These are phyloP conservation scores for Acacia acuminata DNA, from an alignment of 306 rosid genomes.

Conservation along the genomic window DNA sequence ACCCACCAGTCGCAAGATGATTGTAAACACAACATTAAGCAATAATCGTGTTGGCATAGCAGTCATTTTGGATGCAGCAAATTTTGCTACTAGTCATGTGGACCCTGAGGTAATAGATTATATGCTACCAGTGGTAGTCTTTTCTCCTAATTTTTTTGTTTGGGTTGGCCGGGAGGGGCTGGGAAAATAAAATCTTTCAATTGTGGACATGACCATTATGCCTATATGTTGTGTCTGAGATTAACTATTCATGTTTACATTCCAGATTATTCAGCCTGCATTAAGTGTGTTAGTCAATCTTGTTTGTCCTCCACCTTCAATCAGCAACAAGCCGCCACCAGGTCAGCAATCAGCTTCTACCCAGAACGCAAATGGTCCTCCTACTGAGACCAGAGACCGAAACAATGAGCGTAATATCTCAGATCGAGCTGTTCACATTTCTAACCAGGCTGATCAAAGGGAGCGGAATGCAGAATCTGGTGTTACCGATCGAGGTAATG, in stretches of 20 bases:
- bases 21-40: constrained; percentile 84
- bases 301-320: constrained; percentile 98
- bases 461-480: constrained; percentile 71
- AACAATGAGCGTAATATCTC: constrained; percentile 62
- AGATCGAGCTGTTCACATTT: constrained; percentile 58
- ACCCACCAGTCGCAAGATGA: constrained; percentile 92
- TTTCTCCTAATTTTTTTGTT: constrained; percentile 21
- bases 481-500: constrained; percentile 52
- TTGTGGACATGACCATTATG: constrained; percentile 13
- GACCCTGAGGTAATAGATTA: constrained; percentile 79
- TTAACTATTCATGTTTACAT: constrained; percentile 31
- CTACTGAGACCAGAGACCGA: constrained; percentile 71
- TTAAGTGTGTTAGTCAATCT: constrained; percentile 90
- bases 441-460: constrained; percentile 66
- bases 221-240: constrained; percentile 14
- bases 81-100: constrained; percentile 73
- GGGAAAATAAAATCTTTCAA: constrained; percentile 15
- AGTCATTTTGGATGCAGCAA: constrained; percentile 97
- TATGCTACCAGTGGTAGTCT: constrained; percentile 17
- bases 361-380: constrained; percentile 56
- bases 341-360: constrained; percentile 70
- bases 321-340: constrained; percentile 89
- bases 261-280: constrained; percentile 97
- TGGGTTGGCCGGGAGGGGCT: background rate
- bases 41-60: constrained; percentile 88